These are phyloP conservation scores for Cnidoscolus chayamansa DNA, from an alignment of 441 rosid genomes.

Conservation along the genomic window DNA sequence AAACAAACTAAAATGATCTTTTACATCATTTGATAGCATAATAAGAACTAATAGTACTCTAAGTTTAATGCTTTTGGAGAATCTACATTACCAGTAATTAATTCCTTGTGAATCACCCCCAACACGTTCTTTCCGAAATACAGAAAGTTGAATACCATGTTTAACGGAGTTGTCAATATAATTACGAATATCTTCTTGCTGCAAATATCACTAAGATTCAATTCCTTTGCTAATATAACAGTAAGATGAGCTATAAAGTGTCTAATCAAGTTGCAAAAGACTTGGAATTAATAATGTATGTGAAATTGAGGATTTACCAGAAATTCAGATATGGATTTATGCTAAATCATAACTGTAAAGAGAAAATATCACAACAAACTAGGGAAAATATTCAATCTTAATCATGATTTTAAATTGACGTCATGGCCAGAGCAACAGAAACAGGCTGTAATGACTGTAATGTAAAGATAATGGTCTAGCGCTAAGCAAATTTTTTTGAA, in stretches of 20 bases:
- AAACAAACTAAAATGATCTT: not conserved
- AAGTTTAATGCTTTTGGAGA: constrained; percentile 8
- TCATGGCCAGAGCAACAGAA: too few relatives aligned
- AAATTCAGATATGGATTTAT: not conserved
- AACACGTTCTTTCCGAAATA: constrained; percentile 83
- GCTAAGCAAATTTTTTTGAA: too few relatives aligned
- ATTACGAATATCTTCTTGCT: constrained; percentile 96
- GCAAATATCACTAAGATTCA: constrained; percentile 33
- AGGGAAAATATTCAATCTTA: not conserved
- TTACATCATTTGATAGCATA: constrained; percentile 1
- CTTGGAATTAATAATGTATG: not conserved
- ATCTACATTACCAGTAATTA: constrained; percentile 66
- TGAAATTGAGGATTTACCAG: not conserved
- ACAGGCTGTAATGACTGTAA: too few relatives aligned
- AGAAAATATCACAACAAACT: not conserved
- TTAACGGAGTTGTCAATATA: constrained; percentile 86
- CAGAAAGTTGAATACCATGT: constrained; percentile 75
- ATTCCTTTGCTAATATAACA: constrained; percentile 15
- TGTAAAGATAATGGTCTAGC: too few relatives aligned
- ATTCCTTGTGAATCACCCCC: constrained; percentile 98
- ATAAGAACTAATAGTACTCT: constrained; percentile 7
- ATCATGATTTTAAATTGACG: too few relatives aligned
- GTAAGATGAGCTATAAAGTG: not conserved
- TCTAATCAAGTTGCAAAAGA: not conserved
- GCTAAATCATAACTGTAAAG: not conserved